Conservation (phyloP, 495 filamentous ascomycete species). For the Astrothelium subdiscretum region DNA sequence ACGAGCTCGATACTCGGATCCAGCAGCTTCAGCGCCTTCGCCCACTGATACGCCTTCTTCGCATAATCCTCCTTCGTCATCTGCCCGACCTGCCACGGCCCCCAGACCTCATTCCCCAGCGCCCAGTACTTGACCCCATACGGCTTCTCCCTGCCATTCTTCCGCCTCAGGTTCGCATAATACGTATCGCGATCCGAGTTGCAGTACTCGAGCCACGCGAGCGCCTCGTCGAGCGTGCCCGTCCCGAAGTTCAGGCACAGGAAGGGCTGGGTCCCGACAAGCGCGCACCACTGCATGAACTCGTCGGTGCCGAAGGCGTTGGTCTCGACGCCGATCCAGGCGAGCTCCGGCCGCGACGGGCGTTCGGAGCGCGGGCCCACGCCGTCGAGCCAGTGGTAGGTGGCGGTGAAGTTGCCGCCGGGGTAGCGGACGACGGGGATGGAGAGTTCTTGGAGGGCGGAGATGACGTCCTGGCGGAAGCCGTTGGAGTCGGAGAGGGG, state of each 20-base stretch:
- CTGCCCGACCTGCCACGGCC: conserved; percentile 68
- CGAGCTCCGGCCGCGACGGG: conserved; percentile 55
- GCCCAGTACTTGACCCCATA: conserved; percentile 62
- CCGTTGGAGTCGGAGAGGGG: conserved; percentile 60
- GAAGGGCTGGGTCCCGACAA: conserved; percentile 59
- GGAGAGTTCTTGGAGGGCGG: conserved; percentile 54
- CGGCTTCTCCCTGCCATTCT: conserved; percentile 59
- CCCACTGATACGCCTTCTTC: conserved; percentile 67
- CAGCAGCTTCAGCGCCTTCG: conserved; percentile 64
- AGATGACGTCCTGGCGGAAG: conserved; percentile 64
- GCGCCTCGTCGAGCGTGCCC: conserved; percentile 53
- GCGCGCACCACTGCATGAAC: conserved; percentile 68
- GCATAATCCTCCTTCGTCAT: conserved; percentile 66
- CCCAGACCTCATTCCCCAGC: conserved; percentile 64
- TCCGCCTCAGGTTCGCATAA: conserved; percentile 64
- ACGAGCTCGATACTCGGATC: conserved; percentile 55
- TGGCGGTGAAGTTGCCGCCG: conserved; percentile 70
- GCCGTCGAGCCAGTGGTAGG: conserved; percentile 75
- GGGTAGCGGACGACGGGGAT: conserved; percentile 69
- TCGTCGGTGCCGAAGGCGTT: conserved; percentile 76
- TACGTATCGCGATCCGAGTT: conserved; percentile 60
- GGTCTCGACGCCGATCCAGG: conserved; percentile 61
- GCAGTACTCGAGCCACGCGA: conserved; percentile 76
- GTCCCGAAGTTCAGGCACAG: conserved; percentile 68
- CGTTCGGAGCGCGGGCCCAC: conserved; percentile 58